Evolutionary conservation across 2,329 filamentous ascomycete genomes (phyloP).

Genomic region (Rutstroemia sp.): DNA sequence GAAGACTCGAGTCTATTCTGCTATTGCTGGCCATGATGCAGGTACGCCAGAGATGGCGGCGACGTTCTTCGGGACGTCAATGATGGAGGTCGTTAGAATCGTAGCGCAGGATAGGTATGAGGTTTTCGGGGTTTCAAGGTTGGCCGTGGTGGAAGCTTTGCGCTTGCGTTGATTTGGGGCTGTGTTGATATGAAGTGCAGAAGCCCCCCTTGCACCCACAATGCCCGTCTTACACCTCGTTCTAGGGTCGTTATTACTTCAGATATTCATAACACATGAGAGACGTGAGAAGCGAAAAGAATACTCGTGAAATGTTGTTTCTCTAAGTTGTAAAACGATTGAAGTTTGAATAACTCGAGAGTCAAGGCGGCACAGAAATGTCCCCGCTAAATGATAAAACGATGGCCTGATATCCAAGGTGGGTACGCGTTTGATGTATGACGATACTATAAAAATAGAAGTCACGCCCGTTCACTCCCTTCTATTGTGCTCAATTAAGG

Average conservation of each 20-base stretch:
- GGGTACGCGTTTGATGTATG: neutral
- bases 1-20: slow-evolving; percentile 53
- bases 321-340: slow-evolving; percentile 1
- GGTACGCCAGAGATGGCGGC: slow-evolving; percentile 27
- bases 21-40: slow-evolving; percentile 37
- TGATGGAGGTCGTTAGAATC: slow-evolving; percentile 17
- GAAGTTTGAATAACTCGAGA: neutral
- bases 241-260: slow-evolving; percentile 5
- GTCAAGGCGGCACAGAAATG: slow-evolving; percentile 7
- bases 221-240: neutral
- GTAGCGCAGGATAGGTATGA: slow-evolving; percentile 8
- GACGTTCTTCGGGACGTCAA: slow-evolving; percentile 28
- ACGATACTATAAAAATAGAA: neutral
- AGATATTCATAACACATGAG: slow-evolving; percentile 1
- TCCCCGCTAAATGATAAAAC: slow-evolving; percentile 6
- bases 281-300: slow-evolving; percentile 1
- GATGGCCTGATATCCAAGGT: neutral
- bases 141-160: slow-evolving; percentile 10
- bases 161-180: slow-evolving; percentile 9
- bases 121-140: slow-evolving; percentile 7
- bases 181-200: slow-evolving; percentile 8
- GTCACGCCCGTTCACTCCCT: neutral
- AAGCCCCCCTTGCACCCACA: slow-evolving; percentile 4
- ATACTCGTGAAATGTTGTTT: slow-evolving; percentile 7
- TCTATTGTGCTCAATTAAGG: too few relatives aligned